These are phyloP conservation scores for Musa troglodytarum DNA, from an alignment of 176 grass and related monocot species.

Conservation along the genomic window DNA sequence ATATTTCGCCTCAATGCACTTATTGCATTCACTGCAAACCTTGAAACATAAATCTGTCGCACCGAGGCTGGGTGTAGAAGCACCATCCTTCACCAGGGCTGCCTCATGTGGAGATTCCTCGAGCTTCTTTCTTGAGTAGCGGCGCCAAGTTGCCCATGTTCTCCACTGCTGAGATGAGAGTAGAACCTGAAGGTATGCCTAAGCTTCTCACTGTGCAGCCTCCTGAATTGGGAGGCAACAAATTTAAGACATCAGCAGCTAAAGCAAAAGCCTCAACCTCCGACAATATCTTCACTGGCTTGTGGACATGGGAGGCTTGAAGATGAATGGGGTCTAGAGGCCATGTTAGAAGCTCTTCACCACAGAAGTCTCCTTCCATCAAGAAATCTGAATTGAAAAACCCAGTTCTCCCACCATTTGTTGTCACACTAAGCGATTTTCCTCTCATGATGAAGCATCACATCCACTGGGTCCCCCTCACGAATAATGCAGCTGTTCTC, in stretches of 20 bases:
- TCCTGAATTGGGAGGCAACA: constrained; percentile 10
- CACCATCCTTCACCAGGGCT: neutral
- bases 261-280: constrained; percentile 9
- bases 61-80: constrained; percentile 10
- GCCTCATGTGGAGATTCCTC: constrained; percentile 3
- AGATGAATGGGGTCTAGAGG: constrained; percentile 1
- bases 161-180: constrained; percentile 1
- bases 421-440: neutral
- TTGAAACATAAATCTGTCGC: constrained; percentile 13
- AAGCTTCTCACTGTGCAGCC: neutral
- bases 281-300: neutral
- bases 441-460: neutral
- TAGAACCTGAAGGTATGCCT: constrained; percentile 11
- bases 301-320: neutral
- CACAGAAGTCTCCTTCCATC: constrained; percentile 5
- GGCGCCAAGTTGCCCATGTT: constrained; percentile 2
- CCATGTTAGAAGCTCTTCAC: constrained; percentile 6
- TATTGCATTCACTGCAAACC: constrained; percentile 8
- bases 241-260: constrained; percentile 3
- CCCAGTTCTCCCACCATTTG: neutral
- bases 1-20: constrained; percentile 9
- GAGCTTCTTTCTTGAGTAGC: neutral
- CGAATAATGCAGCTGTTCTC: neutral
- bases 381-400: constrained; percentile 15
- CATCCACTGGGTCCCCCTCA: too few species aligned